Base-by-base conservation (phyloP, 306 rosid genomes). In the Sicyos edulis region DNA sequence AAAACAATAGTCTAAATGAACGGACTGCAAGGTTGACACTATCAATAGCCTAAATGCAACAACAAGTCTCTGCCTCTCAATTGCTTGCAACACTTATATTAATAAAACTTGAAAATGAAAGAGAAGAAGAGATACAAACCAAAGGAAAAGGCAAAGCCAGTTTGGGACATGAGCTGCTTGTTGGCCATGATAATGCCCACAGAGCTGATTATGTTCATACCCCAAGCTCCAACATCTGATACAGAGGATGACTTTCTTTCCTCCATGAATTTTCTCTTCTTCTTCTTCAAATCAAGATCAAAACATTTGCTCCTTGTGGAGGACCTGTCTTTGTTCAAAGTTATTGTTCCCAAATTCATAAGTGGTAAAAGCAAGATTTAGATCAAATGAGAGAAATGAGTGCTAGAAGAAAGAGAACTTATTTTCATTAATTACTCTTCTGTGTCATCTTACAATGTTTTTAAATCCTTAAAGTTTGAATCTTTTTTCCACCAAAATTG, bases 111-210 rank as follows among this genome's bases (percentile, higher is more conserved):
- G 55, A 66, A 60, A 32, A 14, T 15, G 6, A 47, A 14, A 22
- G 10, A 17, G 55, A 17, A 37, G 54, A 44, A 45, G 51, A 49
- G 70, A 26, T 52, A 61, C 83, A 62, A 50, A 85, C 88, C 86
- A 13, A 85, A 85, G 71, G 80, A 78, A 55, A 85, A 85, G 64
- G 81, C 79, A 76, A 78, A 85, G 56, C 89, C 89, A 13, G 60
- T 50, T 10, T 81, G 79, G 6, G 85, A 80, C 85, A 85, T 82
- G 47, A 85, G 89, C 85, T 82, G 78, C 78, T 85, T 85, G 74
- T 85, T 85, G 78, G 85, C 86, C 83, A 85, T 85, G 77, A 85
- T 82, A 59, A 85, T 80, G 54, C 89, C 89, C 16, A 85, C 85
- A 4, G 89, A 85, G 85, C 86, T 82, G 70, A 85, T 63, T n/a